These are phyloP conservation scores for Citrus hindsii DNA, from an alignment of 345 rosid genomes.

Conservation along the genomic window DNA sequence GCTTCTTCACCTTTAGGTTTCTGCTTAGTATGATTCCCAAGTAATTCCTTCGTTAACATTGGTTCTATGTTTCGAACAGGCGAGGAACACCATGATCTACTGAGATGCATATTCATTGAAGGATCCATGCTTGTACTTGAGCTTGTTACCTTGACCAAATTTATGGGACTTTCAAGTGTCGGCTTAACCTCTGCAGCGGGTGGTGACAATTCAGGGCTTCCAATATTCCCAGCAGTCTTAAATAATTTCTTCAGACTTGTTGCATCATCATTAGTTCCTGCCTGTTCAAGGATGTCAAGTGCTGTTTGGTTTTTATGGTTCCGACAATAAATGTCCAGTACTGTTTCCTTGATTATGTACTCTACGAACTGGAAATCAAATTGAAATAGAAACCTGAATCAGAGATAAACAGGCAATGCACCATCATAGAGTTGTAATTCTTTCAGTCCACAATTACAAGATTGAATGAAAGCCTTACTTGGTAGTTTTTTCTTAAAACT, in stretches of 20 bases:
- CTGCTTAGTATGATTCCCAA: neutral
- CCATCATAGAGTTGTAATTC: too few species aligned
- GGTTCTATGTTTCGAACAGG: neutral
- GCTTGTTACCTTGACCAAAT: neutral
- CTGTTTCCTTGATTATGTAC: neutral
- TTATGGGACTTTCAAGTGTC: neutral
- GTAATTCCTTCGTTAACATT: neutral
- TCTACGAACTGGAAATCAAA: neutral
- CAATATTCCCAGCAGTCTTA: neutral
- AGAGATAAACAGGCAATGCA: neutral
- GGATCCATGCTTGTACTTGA: neutral
- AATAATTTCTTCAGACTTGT: neutral
- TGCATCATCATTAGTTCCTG: neutral
- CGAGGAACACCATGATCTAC: neutral
- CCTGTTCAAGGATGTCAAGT: neutral
- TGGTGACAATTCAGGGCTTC: neutral
- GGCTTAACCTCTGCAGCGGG: neutral
- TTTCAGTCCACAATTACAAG: neutral
- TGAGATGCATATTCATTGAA: neutral
- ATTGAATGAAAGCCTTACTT: neutral
- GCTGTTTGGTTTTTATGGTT: neutral
- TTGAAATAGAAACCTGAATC: neutral
- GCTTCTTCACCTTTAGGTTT: neutral
- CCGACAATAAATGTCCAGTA: neutral
- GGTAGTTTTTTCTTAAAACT: neutral